A percentile compares a stretch with the other conserved stretches of the same genome.
Evolutionary conservation across 75 land plant species (phyloP).

Genomic region (Pinus tabuliformis): DNA sequence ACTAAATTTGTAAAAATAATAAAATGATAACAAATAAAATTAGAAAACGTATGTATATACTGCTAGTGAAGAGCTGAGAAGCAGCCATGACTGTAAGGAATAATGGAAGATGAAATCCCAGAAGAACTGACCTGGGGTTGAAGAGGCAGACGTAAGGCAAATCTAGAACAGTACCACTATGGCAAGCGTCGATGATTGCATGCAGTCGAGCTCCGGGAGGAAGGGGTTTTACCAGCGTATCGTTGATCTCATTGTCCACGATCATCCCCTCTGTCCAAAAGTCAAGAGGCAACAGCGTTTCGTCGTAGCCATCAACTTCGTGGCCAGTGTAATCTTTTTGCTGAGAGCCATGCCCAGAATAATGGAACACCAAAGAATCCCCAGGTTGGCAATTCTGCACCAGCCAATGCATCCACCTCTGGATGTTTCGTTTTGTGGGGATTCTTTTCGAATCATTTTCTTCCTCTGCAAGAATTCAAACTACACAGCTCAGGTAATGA

Average conservation of each 20-base stretch:
- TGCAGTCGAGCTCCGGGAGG: slow-evolving; percentile 52
- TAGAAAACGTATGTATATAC: not conserved
- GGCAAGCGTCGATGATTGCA: slow-evolving; percentile 66
- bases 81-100: too few relatives aligned
- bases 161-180: slow-evolving; percentile 70
- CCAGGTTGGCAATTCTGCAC: slow-evolving; percentile 42
- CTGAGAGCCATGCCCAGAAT: slow-evolving; percentile 62
- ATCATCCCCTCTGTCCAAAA: slow-evolving; percentile 43
- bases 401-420: slow-evolving; percentile 47
- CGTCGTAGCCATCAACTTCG: slow-evolving; percentile 60
- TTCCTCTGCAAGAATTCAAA: slow-evolving; percentile 25
- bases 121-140: too few relatives aligned
- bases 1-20: not conserved
- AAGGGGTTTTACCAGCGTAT: slow-evolving; percentile 44
- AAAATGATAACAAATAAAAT: too few relatives aligned
- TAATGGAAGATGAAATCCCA: too few relatives aligned
- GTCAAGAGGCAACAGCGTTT: slow-evolving; percentile 55
- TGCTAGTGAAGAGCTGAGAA: too few relatives aligned
- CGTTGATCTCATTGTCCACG: slow-evolving; percentile 54
- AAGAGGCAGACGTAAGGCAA: slow-evolving; percentile 23
- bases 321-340: slow-evolving; percentile 28
- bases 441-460: slow-evolving; percentile 10
- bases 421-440: slow-evolving; percentile 55
- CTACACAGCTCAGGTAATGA: too few relatives aligned
- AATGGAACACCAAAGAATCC: slow-evolving; percentile 66